A percentile compares a stretch with the other conserved stretches of the same genome.
Evolutionary conservation across 2,329 filamentous ascomycete species (phyloP).

Genomic region (Fusarium verrucosum): DNA sequence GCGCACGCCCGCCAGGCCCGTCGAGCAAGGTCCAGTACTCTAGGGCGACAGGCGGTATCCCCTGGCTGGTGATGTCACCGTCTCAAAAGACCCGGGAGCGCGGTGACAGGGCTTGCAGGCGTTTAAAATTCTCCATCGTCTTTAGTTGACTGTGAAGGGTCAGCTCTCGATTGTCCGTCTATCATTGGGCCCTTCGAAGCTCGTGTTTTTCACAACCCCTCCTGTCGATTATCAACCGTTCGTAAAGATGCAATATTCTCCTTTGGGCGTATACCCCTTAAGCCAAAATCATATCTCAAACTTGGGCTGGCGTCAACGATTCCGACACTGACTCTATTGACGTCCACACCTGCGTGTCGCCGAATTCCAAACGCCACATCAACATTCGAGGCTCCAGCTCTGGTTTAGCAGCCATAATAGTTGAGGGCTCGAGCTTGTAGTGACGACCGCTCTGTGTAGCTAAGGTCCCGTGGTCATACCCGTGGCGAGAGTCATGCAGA

Average conservation of each 20-base stretch:
- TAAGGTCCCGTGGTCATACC: conserved; percentile 37
- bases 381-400: conserved; percentile 34
- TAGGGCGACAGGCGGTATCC: conserved; percentile 30
- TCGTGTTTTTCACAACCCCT: background rate
- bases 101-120: conserved; percentile 38
- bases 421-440: conserved; percentile 32
- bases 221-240: background rate
- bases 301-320: conserved; percentile 23
- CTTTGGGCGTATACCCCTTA: background rate
- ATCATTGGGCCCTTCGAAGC: conserved; percentile 2
- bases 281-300: conserved; percentile 23
- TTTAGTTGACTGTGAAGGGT: background rate
- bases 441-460: conserved; percentile 16
- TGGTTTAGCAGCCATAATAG: conserved; percentile 17
- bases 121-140: conserved; percentile 15
- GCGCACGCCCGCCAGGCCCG: conserved; percentile 17
- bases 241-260: background rate
- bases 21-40: too few species aligned
- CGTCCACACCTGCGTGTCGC: conserved; percentile 31
- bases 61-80: conserved; percentile 42
- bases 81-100: conserved; percentile 35
- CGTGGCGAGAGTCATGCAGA: conserved; percentile 43
- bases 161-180: conserved; percentile 4
- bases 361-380: conserved; percentile 39
- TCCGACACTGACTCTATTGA: conserved; percentile 30